phyloP scores from a whole-genome alignment of 1,284 basidiomycete genomes.

The Cryptococcus hybrid region DNA sequence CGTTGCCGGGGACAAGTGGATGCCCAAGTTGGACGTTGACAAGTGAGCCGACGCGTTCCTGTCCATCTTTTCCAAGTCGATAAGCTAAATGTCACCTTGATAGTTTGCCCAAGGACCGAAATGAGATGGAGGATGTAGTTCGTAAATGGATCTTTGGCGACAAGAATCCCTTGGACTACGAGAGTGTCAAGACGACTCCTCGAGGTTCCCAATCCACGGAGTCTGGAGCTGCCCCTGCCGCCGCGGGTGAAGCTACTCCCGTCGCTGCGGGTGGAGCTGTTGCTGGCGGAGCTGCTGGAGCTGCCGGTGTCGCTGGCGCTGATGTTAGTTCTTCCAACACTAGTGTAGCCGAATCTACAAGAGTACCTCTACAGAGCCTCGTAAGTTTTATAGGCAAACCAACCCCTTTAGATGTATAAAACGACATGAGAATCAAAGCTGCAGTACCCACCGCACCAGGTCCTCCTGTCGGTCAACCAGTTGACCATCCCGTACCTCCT shows the following conservation, averaged over 20 bases:
- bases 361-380: background rate
- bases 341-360: conserved; percentile 8
- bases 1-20: conserved; percentile 65
- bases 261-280: background rate
- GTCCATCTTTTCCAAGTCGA: background rate
- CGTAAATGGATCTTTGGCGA: conserved; percentile 61
- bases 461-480: conserved; percentile 40
- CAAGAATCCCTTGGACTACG: conserved; percentile 20
- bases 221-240: background rate
- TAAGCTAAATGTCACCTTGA: no score
- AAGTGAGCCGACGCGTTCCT: conserved; percentile 54
- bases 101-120: conserved; percentile 68
- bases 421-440: conserved; percentile 15
- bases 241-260: conserved; percentile 8
- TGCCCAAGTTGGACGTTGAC: conserved; percentile 63
- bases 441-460: conserved; percentile 38
- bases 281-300: background rate
- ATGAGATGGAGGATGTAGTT: conserved; percentile 61
- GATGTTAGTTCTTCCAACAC: conserved; percentile 2
- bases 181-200: background rate
- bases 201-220: background rate
- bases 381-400: background rate
- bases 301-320: background rate
- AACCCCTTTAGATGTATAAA: background rate
- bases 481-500: conserved; percentile 21